phyloP scores from a whole-genome alignment of 176 grass and related monocot species.

The Lolium multiflorum region DNA sequence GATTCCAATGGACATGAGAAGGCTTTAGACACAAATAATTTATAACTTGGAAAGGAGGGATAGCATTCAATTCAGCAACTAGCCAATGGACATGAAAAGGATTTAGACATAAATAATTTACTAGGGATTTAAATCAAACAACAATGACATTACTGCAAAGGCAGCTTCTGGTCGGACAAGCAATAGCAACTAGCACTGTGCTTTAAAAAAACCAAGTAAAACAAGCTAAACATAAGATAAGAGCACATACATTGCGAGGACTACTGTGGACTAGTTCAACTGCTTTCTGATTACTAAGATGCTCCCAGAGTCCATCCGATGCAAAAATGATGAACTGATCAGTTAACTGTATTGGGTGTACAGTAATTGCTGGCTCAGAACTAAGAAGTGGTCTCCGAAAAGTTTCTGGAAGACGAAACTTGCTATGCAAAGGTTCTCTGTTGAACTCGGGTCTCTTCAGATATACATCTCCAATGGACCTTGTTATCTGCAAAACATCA shows the following conservation, averaged over 20 bases:
- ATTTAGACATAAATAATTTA: background rate
- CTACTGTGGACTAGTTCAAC: constrained; percentile 77
- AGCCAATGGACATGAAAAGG: too few relatives aligned
- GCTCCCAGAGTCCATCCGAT: constrained; percentile 97
- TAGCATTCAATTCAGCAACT: too few relatives aligned
- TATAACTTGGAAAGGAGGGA: too few relatives aligned
- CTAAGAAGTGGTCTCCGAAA: constrained; percentile 77
- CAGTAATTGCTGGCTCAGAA: constrained; percentile 79
- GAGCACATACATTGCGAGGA: constrained; percentile 72
- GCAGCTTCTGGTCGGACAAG: background rate
- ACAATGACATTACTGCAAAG: constrained; percentile 30
- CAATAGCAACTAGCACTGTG: constrained; percentile 26
- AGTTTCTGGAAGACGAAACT: constrained; percentile 68
- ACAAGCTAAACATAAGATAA: constrained; percentile 45
- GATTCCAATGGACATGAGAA: constrained; percentile 5
- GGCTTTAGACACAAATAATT: background rate
- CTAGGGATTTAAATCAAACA: constrained; percentile 8
- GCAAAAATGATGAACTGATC: constrained; percentile 96
- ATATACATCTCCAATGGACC: constrained; percentile 92
- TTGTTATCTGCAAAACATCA: constrained; percentile 74
- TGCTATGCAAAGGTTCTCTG: constrained; percentile 68
- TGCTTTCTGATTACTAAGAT: constrained; percentile 88
- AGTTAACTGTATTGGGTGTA: constrained; percentile 64
- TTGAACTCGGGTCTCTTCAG: constrained; percentile 93
- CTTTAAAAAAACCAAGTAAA: constrained; percentile 35